Evolutionary conservation across 768 basidiomycete genomes (phyloP).

Genomic region (Lentinus brumalis): DNA sequence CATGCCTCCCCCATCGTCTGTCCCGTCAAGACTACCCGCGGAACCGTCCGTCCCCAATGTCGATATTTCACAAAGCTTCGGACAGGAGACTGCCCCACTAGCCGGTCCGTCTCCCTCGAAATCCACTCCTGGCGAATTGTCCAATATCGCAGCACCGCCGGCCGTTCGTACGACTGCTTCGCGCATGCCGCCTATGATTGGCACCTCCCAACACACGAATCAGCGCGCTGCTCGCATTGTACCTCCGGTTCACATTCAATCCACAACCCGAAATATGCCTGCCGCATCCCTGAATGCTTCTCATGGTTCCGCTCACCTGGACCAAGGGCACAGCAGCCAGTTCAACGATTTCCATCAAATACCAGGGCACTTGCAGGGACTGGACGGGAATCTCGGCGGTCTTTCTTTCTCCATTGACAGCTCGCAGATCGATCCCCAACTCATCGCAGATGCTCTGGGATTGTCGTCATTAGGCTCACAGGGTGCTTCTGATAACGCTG

Average conservation of each 20-base stretch:
- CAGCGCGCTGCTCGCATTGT: not conserved
- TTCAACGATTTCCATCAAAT: not conserved
- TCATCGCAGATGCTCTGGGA: slow-evolving; percentile 7
- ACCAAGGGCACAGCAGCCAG: not conserved
- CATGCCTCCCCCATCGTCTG: slow-evolving; percentile 19
- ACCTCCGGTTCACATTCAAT: not conserved
- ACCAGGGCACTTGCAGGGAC: not conserved
- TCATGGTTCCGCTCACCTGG: not conserved
- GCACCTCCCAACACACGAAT: slow-evolving; percentile 1
- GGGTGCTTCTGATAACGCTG: not conserved
- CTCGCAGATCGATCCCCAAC: slow-evolving; percentile 19
- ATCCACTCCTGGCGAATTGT: not conserved
- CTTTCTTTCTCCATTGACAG: slow-evolving; percentile 6
- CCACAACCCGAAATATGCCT: not conserved
- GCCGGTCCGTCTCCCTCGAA: too few species aligned
- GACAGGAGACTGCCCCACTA: too few species aligned
- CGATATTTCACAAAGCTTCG: too few species aligned
- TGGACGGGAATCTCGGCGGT: not conserved
- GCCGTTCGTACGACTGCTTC: not conserved
- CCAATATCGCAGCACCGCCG: not conserved
- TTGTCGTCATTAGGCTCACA: not conserved
- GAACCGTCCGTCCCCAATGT: not conserved
- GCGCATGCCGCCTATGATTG: slow-evolving; percentile 10
- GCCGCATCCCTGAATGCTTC: not conserved
- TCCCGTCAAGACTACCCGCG: not conserved